A percentile compares a stretch with the other conserved stretches of the same genome.
These are phyloP conservation scores for Naganishia friedmannii DNA, from an alignment of 768 basidiomycete species.

Conservation along the genomic window DNA sequence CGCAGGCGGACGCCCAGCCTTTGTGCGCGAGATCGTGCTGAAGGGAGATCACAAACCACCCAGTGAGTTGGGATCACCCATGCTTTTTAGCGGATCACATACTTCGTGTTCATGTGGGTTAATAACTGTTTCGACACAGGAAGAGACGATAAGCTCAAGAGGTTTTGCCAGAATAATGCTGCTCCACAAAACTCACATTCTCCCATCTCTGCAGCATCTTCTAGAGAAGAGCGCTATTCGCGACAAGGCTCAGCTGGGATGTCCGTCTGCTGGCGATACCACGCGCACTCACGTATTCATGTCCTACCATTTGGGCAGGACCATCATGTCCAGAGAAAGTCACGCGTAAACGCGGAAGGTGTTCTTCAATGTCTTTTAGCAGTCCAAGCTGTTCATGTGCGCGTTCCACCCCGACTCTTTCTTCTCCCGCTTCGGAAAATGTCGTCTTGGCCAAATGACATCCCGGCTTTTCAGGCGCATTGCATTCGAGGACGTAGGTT, in stretches of 20 bases:
- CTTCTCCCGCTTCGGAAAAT: slow-evolving; percentile 36
- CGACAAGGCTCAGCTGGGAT: slow-evolving; percentile 2
- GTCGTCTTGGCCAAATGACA: slow-evolving; percentile 31
- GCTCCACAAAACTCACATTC: slow-evolving; percentile 38
- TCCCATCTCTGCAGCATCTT: slow-evolving; percentile 42
- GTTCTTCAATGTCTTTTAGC: slow-evolving; percentile 38
- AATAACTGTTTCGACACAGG: slow-evolving; percentile 31
- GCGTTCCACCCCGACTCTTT: slow-evolving; percentile 37
- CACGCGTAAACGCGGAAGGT: slow-evolving; percentile 39
- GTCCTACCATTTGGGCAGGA: slow-evolving; percentile 47
- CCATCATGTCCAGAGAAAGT: slow-evolving; percentile 48
- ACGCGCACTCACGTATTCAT: slow-evolving; percentile 45
- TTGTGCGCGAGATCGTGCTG: slow-evolving; percentile 44
- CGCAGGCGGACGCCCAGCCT: slow-evolving; percentile 49
- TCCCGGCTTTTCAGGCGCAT: slow-evolving; percentile 27
- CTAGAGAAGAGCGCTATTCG: slow-evolving; percentile 41
- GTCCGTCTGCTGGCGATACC: background rate
- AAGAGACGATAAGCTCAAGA: slow-evolving; percentile 25
- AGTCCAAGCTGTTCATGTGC: slow-evolving; percentile 41
- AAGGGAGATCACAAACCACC: background rate
- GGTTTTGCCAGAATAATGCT: background rate
- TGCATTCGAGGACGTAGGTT: slow-evolving; percentile 44
- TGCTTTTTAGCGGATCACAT: slow-evolving; percentile 5
- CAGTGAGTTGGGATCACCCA: background rate
- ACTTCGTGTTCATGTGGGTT: slow-evolving; percentile 44